phyloP scores from a whole-genome alignment of 805 yeast species.

The Kuraishia molischiana region DNA sequence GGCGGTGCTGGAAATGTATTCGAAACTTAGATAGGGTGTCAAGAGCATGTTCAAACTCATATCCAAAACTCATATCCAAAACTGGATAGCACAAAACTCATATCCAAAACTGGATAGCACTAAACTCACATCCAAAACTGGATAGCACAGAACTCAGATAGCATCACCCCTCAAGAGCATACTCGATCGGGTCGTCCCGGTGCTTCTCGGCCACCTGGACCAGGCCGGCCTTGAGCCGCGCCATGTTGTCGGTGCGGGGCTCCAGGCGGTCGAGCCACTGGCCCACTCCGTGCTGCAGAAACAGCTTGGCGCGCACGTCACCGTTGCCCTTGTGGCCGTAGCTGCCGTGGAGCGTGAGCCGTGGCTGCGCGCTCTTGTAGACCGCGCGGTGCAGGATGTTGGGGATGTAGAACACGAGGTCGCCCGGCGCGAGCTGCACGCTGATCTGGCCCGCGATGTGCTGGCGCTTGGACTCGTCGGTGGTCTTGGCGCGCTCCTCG shows the following conservation, averaged over 20 bases:
- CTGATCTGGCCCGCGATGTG: conserved; percentile 27
- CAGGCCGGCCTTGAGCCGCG: conserved; percentile 24
- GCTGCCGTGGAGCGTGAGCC: conserved; percentile 41
- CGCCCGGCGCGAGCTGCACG: conserved; percentile 38
- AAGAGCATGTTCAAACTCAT: no score
- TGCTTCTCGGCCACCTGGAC: conserved; percentile 31
- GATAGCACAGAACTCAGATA: no score
- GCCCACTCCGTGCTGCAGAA: conserved; percentile 43
- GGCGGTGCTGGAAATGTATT: conserved; percentile 67
- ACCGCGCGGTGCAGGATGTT: conserved; percentile 39
- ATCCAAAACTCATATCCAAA: no score
- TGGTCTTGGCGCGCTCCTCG: conserved; percentile 31
- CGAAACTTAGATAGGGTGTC: no score
- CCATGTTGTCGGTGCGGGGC: conserved; percentile 10
- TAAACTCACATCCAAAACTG: no score
- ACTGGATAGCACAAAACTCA: no score
- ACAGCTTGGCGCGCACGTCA: conserved; percentile 33
- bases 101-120: background rate
- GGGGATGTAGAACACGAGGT: conserved; percentile 38
- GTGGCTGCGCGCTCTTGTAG: conserved; percentile 25
- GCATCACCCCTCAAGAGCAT: conserved; percentile 10
- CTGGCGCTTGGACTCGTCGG: conserved; percentile 20
- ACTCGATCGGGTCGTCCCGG: conserved; percentile 8
- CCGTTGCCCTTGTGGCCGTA: conserved; percentile 35
- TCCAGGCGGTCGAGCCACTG: conserved; percentile 31